Conservation (phyloP, 2,329 filamentous ascomycete species). For the Hymenoscyphus occultus region DNA sequence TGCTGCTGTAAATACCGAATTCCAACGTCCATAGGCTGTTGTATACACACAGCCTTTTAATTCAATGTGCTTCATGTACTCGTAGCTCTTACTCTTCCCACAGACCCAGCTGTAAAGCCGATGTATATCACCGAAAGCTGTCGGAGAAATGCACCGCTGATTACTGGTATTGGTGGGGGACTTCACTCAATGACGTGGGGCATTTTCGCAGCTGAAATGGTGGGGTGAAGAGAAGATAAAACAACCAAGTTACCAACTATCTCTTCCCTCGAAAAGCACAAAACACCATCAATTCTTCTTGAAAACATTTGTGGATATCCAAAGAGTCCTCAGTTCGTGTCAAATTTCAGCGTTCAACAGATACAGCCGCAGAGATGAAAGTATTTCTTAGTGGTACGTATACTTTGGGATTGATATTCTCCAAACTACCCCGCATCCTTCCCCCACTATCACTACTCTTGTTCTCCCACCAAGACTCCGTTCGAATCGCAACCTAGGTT, state of each 20-base stretch:
- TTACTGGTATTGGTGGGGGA: not conserved
- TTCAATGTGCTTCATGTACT: too few species aligned
- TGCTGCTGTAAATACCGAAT: not conserved
- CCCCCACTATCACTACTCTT: not conserved
- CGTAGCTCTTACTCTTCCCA: too few species aligned
- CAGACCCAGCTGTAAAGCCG: not conserved
- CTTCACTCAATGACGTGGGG: not conserved
- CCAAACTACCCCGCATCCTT: not conserved
- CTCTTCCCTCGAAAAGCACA: not conserved
- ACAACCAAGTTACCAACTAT: not conserved
- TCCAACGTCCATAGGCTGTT: not conserved
- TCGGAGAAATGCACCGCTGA: not conserved
- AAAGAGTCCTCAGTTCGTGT: not conserved
- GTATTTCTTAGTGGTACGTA: slow-evolving; percentile 3
- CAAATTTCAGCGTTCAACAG: not conserved
- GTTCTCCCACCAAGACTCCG: too few species aligned
- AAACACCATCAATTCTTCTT: not conserved
- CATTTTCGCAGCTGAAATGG: not conserved
- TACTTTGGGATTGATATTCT: not conserved
- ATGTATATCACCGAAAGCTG: not conserved
- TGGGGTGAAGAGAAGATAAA: not conserved
- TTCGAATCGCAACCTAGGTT: too few species aligned
- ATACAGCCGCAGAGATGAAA: not conserved
- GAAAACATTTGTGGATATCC: not conserved
- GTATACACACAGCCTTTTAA: not conserved